Percentiles rank a stretch among this genome's conserved stretches.
Evolutionary conservation across 305 asterid species (phyloP).

Genomic region (Fraxinus baroniana): DNA sequence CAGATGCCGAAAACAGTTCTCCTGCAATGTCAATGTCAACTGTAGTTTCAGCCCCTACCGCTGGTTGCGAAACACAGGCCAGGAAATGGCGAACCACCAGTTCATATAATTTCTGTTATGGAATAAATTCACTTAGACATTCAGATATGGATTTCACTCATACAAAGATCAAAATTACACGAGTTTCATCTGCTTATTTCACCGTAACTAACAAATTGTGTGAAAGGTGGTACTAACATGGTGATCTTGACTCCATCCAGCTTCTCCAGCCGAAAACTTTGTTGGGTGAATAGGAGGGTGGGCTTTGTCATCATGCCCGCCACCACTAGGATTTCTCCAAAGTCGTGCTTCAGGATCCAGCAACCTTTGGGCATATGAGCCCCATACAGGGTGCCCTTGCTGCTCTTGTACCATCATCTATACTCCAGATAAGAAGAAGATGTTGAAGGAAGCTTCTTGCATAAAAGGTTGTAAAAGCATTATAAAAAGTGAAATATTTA

Average conservation of each 20-base stretch:
- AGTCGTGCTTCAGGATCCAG: slow-evolving; percentile 80
- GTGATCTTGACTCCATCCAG: slow-evolving; percentile 93
- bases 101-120: slow-evolving; percentile 84
- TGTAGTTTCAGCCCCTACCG: slow-evolving; percentile 90
- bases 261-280: slow-evolving; percentile 89
- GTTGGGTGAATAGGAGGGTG: slow-evolving; percentile 99
- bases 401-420: slow-evolving; percentile 89
- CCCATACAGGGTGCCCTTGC: slow-evolving; percentile 88
- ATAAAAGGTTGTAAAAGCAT: slow-evolving; percentile 4
- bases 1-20: slow-evolving; percentile 78
- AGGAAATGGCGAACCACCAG: slow-evolving; percentile 97
- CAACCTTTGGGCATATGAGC: slow-evolving; percentile 78
- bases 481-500: background rate
- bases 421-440: slow-evolving; percentile 25
- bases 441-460: background rate
- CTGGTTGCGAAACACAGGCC: slow-evolving; percentile 99
- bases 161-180: background rate
- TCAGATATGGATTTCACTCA: slow-evolving; percentile 23
- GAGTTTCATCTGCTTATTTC: slow-evolving; percentile 13
- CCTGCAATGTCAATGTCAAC: slow-evolving; percentile 96
- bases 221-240: slow-evolving; percentile 58
- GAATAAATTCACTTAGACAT: slow-evolving; percentile 21
- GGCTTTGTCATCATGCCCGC: slow-evolving; percentile 98
- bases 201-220: slow-evolving; percentile 21
- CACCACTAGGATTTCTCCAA: slow-evolving; percentile 85